Conservation (phyloP, 345 rosid genomes). For the Syzygium jambos region DNA sequence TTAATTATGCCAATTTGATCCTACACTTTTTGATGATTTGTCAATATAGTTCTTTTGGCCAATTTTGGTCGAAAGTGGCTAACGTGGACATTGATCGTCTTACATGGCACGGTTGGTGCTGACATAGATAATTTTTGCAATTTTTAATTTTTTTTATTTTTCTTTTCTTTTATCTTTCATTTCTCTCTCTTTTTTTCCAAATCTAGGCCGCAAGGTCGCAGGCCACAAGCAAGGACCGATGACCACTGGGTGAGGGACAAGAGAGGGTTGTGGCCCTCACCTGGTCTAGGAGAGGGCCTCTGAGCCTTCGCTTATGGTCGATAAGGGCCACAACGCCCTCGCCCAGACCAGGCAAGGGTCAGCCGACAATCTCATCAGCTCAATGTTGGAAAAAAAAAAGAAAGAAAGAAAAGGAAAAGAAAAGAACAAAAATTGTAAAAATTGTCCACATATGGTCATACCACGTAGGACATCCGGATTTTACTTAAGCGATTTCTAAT, state of each 20-base stretch:
- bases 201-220: not conserved
- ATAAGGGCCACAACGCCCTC: not conserved
- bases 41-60: not conserved
- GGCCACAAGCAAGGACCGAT: too few species aligned
- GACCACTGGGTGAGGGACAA: not conserved
- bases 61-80: not conserved
- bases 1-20: too few species aligned
- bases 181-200: not conserved
- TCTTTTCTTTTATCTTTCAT: not conserved
- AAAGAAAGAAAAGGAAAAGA: not conserved
- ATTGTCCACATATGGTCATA: not conserved
- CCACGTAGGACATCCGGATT: accelerated
- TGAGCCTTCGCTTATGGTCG: too few species aligned
- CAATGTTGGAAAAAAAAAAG: not conserved
- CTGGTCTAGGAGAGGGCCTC: too few species aligned
- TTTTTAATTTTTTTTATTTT: not conserved
- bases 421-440: not conserved
- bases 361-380: not conserved
- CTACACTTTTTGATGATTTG: not conserved
- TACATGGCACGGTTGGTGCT: accelerated
- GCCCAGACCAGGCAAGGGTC: not conserved
- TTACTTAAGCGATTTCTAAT: accelerated
- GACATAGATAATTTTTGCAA: not conserved
- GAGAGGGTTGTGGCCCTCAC: not conserved
- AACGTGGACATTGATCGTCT: accelerated